These are phyloP conservation scores for Podaxis sp. DNA, from an alignment of 768 basidiomycete species.

Conservation along the genomic window DNA sequence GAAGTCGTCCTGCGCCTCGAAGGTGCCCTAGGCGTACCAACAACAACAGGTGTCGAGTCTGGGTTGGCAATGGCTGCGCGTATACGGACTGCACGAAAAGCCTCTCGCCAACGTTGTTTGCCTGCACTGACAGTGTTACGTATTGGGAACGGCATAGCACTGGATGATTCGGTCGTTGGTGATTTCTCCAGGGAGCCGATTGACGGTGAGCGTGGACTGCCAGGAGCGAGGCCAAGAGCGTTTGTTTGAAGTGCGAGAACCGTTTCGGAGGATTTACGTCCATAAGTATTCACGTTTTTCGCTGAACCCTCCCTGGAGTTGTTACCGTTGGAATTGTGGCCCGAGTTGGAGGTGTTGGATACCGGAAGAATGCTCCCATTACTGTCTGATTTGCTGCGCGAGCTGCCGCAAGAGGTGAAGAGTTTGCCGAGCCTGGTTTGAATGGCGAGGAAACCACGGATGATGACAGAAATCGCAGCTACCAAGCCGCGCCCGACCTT, in stretches of 20 bases:
- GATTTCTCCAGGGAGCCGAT: slow-evolving; percentile 23
- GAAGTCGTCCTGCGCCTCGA: slow-evolving; percentile 14
- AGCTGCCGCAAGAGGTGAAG: neutral
- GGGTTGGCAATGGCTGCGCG: slow-evolving; percentile 17
- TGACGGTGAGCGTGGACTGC: slow-evolving; percentile 17
- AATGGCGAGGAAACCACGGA: neutral
- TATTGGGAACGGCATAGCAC: slow-evolving; percentile 4
- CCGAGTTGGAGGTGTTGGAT: neutral
- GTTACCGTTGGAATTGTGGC: neutral
- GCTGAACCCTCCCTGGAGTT: slow-evolving; percentile 15
- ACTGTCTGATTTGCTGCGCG: neutral
- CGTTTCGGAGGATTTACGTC: slow-evolving; percentile 22
- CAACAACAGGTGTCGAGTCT: neutral
- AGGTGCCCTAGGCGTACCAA: slow-evolving; percentile 7
- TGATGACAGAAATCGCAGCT: neutral
- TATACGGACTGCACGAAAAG: slow-evolving; percentile 42
- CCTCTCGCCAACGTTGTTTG: slow-evolving; percentile 43
- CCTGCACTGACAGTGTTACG: slow-evolving; percentile 27
- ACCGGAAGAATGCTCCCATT: neutral
- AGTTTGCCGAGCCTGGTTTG: neutral
- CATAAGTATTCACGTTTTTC: slow-evolving; percentile 7
- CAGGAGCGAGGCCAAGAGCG: slow-evolving; percentile 8
- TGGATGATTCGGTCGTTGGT: slow-evolving; percentile 2
- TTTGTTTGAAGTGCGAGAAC: slow-evolving; percentile 8
- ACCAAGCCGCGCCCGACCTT: slow-evolving; percentile 2